Base-by-base conservation (phyloP, 2,329 filamentous ascomycete species). In the Neopestalotiopsis clavispora region DNA sequence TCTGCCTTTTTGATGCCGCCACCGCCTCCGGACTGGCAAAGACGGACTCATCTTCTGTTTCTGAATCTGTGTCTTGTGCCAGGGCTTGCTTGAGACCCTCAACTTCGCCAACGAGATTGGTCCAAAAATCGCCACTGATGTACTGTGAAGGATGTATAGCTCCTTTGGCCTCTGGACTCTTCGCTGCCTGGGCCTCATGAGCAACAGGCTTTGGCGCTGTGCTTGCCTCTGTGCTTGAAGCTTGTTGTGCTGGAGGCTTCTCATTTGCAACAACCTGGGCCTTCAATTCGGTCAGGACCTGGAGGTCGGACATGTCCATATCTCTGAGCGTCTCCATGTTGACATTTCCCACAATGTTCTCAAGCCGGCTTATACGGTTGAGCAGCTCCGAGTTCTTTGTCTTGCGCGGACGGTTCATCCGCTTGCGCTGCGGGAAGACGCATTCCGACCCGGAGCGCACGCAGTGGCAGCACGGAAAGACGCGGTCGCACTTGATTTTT, bases 401-500 rank as follows among this genome's bases (percentile, higher is more conserved):
- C 69, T 79, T 78, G 10, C 81, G 78, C 0, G 80, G 81, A 65
- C 80, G 79, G 28, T 81, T 78, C 62, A 80, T 82, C 52, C 81
- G 81, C 71, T 84, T 84, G 34, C 83, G 79, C n/a, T 78, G 76
- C 20, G 83, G 83, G 67, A 83, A 84, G 49, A 82, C 73, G 73
- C 85, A 91, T 61, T 86, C 82, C 9, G 81, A 78, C 7, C 80
- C 76, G 49, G 82, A 80, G 64, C 83, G 84, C 28, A 82, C 73
- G 74, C 89, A 90, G 68, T 86, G 84, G 6, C 79, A 76, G 75
- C 89, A 91, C 4, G 89, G 89, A 69, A 84, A 81, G 45, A 81
- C 79, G 71, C 87, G 85, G 74, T 89, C 84, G 78, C 89, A 91
- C 72, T 87, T 89, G 59, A 90, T 81, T 75, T 91, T 91, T 70